A percentile compares a stretch with the other conserved stretches of the same genome.
Conservation (phyloP, 345 rosid species). For the Rubroshorea leprosula region DNA sequence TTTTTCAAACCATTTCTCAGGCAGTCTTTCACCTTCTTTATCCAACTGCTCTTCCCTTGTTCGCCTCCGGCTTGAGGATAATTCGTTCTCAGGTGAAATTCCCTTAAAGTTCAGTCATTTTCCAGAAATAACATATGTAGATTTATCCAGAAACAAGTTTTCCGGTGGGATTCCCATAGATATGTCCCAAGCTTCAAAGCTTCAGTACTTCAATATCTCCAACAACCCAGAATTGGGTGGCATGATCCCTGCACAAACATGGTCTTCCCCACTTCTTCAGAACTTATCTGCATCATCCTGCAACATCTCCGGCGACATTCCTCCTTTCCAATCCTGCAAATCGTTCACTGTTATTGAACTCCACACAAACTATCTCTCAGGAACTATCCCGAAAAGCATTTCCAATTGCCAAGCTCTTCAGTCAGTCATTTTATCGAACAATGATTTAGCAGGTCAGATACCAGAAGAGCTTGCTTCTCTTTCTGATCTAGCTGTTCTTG, state of each 20-base stretch:
- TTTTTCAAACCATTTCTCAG: constrained; percentile 69
- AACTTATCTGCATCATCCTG: constrained; percentile 81
- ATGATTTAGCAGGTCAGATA: constrained; percentile 49
- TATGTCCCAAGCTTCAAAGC: constrained; percentile 53
- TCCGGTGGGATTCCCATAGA: constrained; percentile 65
- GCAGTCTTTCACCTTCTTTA: constrained; percentile 58
- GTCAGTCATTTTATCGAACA: constrained; percentile 49
- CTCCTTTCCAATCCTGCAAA: constrained; percentile 54
- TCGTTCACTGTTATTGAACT: constrained; percentile 60
- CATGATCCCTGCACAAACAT: constrained; percentile 38
- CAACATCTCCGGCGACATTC: constrained; percentile 55
- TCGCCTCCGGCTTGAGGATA: constrained; percentile 82
- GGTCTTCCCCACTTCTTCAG: constrained; percentile 65
- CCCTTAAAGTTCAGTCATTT: constrained; percentile 50
- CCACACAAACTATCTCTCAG: constrained; percentile 48
- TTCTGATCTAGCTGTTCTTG: constrained; percentile 42
- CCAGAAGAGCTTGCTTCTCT: constrained; percentile 53
- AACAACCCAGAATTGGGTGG: constrained; percentile 65
- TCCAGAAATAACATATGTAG: constrained; percentile 67
- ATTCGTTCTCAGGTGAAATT: constrained; percentile 74
- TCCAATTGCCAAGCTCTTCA: constrained; percentile 52
- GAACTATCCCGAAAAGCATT: constrained; percentile 46
- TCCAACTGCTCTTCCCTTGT: constrained; percentile 73
- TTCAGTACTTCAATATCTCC: constrained; percentile 71
- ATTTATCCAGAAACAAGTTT: constrained; percentile 72